Percentiles rank a stretch among this genome's conserved stretches.
These are phyloP conservation scores for Amborella trichopoda DNA, from an alignment of 164 flowering plant genomes.

Conservation along the genomic window DNA sequence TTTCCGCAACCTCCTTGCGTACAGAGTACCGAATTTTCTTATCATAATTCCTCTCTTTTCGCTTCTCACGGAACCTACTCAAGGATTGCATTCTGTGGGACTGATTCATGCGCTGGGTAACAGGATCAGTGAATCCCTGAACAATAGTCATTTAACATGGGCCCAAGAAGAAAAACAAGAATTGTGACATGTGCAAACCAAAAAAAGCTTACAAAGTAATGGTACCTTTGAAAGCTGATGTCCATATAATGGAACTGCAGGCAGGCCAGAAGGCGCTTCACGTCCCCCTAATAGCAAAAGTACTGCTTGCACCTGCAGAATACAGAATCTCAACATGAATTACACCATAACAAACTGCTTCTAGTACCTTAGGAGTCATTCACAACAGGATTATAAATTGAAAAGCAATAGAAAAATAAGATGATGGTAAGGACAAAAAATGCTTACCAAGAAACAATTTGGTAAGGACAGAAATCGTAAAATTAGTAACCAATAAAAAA, in stretches of 20 bases:
- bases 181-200: too few relatives aligned
- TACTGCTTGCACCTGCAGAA: slow-evolving; percentile 13
- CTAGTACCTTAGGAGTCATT: too few relatives aligned
- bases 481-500: too few relatives aligned
- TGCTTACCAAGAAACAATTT: too few relatives aligned
- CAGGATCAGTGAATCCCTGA: slow-evolving; percentile 8
- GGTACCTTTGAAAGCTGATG: slow-evolving; percentile 5
- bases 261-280: slow-evolving; percentile 6
- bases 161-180: background rate
- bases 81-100: slow-evolving; percentile 12
- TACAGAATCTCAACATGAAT: too few relatives aligned
- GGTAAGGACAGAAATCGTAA: too few relatives aligned
- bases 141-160: background rate
- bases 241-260: slow-evolving; percentile 2
- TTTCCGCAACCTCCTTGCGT: slow-evolving; percentile 14
- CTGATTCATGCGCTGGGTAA: slow-evolving; percentile 9
- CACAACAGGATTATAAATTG: too few relatives aligned
- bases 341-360: too few relatives aligned
- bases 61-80: slow-evolving; percentile 14
- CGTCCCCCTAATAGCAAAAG: slow-evolving; percentile 13
- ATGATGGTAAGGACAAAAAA: too few relatives aligned
- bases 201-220: background rate
- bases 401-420: too few relatives aligned
- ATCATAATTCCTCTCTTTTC: slow-evolving; percentile 13
- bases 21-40: slow-evolving; percentile 12